phyloP scores from a whole-genome alignment of 169 alveolate genomes.

The Plasmodium coatneyi region DNA sequence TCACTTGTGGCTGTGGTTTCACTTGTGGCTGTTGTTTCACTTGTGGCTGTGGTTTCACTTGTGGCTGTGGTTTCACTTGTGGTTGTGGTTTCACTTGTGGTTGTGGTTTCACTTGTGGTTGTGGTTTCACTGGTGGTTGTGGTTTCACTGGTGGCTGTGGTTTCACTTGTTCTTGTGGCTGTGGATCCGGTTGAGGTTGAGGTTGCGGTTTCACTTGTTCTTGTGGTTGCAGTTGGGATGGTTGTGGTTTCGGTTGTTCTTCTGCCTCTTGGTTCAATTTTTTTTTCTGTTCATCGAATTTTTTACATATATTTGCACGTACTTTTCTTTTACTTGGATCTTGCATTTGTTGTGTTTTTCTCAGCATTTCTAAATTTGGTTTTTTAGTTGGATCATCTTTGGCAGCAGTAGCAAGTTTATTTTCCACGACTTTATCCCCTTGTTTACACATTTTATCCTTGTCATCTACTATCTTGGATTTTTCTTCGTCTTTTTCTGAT shows the following conservation, averaged over 20 bases:
- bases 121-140: background rate
- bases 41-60: too few species aligned
- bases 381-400: background rate
- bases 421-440: background rate
- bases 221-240: background rate
- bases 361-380: background rate
- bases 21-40: too few species aligned
- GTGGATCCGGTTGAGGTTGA: background rate
- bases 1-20: too few species aligned
- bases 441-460: background rate
- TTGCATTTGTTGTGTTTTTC: background rate
- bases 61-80: too few species aligned
- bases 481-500: background rate
- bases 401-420: background rate
- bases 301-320: background rate
- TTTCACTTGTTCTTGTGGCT: background rate
- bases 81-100: background rate
- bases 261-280: background rate
- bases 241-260: background rate
- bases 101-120: background rate
- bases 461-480: background rate
- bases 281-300: background rate
- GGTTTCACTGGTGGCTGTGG: background rate
- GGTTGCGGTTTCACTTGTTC: background rate
- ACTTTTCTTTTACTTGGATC: background rate